These are phyloP conservation scores for Pseudocercospora cruenta DNA, from an alignment of 2,329 filamentous ascomycete species.

Conservation along the genomic window DNA sequence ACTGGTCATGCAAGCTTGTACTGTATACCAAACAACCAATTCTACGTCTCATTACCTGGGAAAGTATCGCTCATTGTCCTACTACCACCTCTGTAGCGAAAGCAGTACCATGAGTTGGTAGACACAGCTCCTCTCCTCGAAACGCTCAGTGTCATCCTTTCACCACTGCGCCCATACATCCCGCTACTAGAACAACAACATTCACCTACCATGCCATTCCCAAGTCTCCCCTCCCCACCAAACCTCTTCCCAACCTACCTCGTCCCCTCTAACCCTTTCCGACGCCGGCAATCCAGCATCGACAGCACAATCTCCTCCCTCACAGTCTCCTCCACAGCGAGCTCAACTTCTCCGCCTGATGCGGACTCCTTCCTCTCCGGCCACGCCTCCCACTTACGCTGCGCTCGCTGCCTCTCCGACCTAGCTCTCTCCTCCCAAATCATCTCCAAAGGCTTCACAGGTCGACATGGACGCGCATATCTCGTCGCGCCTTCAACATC, in stretches of 20 bases:
- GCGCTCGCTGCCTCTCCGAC: conserved; percentile 62
- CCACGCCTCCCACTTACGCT: conserved; percentile 60
- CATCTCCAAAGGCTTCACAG: conserved; percentile 67
- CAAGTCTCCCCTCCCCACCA: conserved; percentile 37
- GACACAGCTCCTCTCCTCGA: conserved; percentile 5
- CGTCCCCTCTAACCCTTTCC: conserved; percentile 54
- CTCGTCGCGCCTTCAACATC: conserved; percentile 57
- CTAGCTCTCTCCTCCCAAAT: conserved; percentile 63
- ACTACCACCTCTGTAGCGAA: not conserved
- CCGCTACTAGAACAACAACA: not conserved
- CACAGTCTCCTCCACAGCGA: conserved; percentile 31
- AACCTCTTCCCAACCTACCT: conserved; percentile 57
- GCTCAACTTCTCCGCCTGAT: conserved; percentile 23
- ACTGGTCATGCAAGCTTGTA: not conserved
- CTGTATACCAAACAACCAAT: not conserved
- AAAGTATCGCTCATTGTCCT: not conserved
- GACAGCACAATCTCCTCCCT: conserved; percentile 42
- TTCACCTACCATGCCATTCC: conserved; percentile 30
- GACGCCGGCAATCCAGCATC: conserved; percentile 45
- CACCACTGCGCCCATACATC: not conserved
- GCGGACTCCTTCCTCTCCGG: conserved; percentile 47
- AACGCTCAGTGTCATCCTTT: conserved; percentile 2
- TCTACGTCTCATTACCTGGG: not conserved
- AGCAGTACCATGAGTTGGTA: conserved; percentile 2
- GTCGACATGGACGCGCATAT: conserved; percentile 66